Percentiles rank a stretch among this genome's conserved stretches.
Conservation (phyloP, 139 green algal genomes). For the Gonium pectorale region DNA sequence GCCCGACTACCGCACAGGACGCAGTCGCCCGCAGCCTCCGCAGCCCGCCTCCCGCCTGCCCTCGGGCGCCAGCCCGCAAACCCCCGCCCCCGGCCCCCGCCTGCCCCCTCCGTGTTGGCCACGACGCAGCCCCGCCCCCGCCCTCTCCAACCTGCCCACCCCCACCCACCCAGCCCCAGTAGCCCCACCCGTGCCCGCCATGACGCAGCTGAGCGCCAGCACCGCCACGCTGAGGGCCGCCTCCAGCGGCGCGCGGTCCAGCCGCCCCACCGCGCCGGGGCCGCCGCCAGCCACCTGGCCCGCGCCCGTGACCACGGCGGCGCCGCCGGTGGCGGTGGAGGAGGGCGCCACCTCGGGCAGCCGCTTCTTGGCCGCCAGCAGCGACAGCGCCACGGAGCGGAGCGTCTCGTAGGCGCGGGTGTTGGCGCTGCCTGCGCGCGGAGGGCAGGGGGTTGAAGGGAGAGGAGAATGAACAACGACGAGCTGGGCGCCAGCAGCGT, state of each 20-base stretch:
- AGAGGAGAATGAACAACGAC: not conserved
- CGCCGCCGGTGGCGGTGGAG: slow-evolving; percentile 1
- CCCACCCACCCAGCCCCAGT: not conserved
- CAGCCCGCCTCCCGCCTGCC: no score
- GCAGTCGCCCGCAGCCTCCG: no score
- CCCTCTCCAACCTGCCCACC: no score
- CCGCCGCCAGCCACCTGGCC: slow-evolving; percentile 31
- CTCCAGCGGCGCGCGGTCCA: slow-evolving; percentile 74
- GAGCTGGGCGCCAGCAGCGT: not conserved
- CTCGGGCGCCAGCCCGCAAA: no score
- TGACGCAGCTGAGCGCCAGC: slow-evolving; percentile 87
- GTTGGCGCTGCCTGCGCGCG: slow-evolving; percentile 58
- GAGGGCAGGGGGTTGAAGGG: not conserved
- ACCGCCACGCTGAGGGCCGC: slow-evolving; percentile 65
- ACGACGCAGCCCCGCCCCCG: no score
- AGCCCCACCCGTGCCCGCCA: slow-evolving; percentile 88
- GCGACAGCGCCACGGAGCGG: slow-evolving; percentile 63
- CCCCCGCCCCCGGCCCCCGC: no score
- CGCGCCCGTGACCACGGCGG: slow-evolving; percentile 30
- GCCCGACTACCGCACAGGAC: no score
- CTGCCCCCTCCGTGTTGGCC: no score
- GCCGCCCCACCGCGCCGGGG: slow-evolving; percentile 19
- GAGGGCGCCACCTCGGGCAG: slow-evolving; percentile 58
- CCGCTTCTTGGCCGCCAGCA: slow-evolving; percentile 79
- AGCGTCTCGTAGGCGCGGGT: slow-evolving; percentile 67